phyloP scores from a whole-genome alignment of 2,329 filamentous ascomycete species.

The Eurotiales sp. region DNA sequence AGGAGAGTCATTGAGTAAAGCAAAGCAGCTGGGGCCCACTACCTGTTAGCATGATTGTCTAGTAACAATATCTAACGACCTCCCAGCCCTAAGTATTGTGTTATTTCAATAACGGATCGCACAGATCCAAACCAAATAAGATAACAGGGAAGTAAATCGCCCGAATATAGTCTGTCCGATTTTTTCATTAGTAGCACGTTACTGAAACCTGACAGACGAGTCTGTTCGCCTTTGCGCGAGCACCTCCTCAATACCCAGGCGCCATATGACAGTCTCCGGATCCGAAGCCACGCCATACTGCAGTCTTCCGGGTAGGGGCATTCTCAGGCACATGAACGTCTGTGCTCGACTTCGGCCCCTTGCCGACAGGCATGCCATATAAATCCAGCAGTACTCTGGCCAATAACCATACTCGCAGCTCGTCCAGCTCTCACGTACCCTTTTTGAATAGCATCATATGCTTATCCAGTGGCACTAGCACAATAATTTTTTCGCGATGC shows the following conservation, averaged over 20 bases:
- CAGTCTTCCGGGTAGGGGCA: neutral
- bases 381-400: neutral
- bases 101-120: neutral
- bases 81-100: neutral
- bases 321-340: neutral
- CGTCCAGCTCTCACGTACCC: neutral
- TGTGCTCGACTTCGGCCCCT: neutral
- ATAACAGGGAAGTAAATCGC: neutral
- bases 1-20: neutral
- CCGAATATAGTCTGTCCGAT: neutral
- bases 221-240: neutral
- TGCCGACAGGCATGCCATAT: neutral
- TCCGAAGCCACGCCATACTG: neutral
- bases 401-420: neutral
- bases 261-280: neutral
- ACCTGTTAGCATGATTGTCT: neutral
- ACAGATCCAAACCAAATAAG: neutral
- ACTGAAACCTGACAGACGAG: neutral
- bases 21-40: neutral
- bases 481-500: neutral
- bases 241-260: neutral
- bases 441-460: neutral
- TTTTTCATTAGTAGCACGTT: neutral
- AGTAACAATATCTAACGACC: neutral
- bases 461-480: neutral